A percentile compares a stretch with the other conserved stretches of the same genome.
phyloP scores from a whole-genome alignment of 202 grass and related monocot genomes.

The Schoenoplectus tabernaemontani region DNA sequence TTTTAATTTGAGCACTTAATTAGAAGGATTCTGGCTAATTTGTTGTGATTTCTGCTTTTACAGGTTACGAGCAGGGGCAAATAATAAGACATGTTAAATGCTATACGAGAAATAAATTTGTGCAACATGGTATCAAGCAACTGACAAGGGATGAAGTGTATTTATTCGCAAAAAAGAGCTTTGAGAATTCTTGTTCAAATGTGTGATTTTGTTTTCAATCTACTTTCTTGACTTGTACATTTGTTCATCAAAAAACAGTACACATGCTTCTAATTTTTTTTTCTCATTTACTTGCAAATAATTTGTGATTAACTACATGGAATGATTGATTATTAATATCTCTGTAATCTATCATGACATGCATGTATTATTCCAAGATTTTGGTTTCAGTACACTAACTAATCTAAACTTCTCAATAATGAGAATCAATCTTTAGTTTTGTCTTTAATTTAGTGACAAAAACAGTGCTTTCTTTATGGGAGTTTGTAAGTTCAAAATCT shows the following conservation, averaged over 20 bases:
- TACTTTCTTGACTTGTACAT: not conserved
- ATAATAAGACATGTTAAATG: constrained; percentile 24
- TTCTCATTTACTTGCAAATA: not conserved
- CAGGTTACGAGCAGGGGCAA: constrained; percentile 39
- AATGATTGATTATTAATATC: not conserved
- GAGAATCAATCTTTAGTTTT: no score
- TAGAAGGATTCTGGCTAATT: not conserved
- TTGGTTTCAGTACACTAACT: not conserved
- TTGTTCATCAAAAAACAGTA: constrained; percentile 10
- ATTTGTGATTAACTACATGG: not conserved
- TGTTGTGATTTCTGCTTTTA: not conserved
- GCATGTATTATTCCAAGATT: not conserved
- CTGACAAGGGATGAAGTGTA: constrained; percentile 4
- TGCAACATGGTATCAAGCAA: not conserved
- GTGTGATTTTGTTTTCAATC: constrained; percentile 18
- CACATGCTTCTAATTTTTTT: not conserved
- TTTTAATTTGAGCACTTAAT: not conserved
- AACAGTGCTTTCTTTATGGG: no score
- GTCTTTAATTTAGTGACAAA: no score
- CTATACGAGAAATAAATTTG: not conserved
- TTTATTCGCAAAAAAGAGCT: not conserved
- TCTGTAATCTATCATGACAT: not conserved
- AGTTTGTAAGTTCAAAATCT: no score
- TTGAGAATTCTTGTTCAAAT: not conserved
- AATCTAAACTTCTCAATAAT: not conserved